Evolutionary conservation across 176 grass and related monocot species (phyloP), one percentile per base, ranked within the genome.

Genomic region (Bromus sterilis): DNA sequence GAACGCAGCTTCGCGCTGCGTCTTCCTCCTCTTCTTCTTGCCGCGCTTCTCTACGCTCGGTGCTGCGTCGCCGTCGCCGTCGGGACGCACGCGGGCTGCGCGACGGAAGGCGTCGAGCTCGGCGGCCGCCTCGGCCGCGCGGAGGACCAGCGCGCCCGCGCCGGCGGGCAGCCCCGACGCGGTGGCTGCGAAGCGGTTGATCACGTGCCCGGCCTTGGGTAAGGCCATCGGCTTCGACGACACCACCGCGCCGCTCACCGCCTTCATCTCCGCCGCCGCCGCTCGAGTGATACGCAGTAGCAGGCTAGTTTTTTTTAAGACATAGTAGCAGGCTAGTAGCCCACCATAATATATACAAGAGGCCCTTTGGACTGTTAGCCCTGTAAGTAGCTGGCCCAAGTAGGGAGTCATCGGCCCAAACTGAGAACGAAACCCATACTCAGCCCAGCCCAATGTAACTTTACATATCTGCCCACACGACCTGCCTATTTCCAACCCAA

Each of bases 21-120:
- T 12, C 48, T 21, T 53, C 65, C 39, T 69, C 72, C 30, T 67
- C 15, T 63, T 46, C 76, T 85, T 85, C 53, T 7, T 71, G 37
- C 30, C 29, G 9, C 13, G 37, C 51, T 15, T 58, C 64, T 69
- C 21, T 1, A 10, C 53, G 5, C 9, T 23, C 4, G 10, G 15
- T 10, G 15, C 66, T 2, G 3, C 53, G 1, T 29, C 36, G 0
- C 11, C 37, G 3, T n/a, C 28, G 4, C 58, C 36, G 0, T 1
- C 11, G n/a, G n/a, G 36, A 4, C 0, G 6, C 20, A 7, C n/a
- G 11, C 66, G 66, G 66, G 32, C 26, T 35, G 32, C 10, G 61
- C 48, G 28, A 48, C 56, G 76, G 31, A 64, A 79, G 11, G 56
- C 41, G 42, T 73, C 56, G 66, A 85, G 75, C 75, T 85, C 83